A percentile compares a stretch with the other conserved stretches of the same genome.
These are phyloP conservation scores for Perkinsus olseni DNA, from an alignment of 169 alveolate genomes.

Conservation along the genomic window DNA sequence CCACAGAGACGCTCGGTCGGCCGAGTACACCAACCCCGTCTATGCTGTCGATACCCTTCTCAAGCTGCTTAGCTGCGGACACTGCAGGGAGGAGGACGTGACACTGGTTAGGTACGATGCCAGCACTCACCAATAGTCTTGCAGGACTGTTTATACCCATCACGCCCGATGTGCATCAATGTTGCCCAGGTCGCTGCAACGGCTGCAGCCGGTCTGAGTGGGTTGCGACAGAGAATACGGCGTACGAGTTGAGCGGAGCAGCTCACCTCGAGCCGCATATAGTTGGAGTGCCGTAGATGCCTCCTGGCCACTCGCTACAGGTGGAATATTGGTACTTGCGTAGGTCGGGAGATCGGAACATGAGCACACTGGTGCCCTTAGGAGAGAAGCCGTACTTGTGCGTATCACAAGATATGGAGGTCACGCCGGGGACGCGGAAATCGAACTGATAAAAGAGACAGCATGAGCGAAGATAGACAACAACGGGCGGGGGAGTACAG, in stretches of 20 bases:
- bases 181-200: constrained; percentile 51
- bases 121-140: background rate
- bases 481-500: no score
- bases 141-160: background rate
- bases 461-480: no score
- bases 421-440: constrained; percentile 65
- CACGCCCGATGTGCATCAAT: constrained; percentile 22
- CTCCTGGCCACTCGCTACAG: constrained; percentile 62
- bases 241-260: background rate
- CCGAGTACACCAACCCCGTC: background rate
- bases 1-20: background rate
- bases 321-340: constrained; percentile 46
- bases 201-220: constrained; percentile 37
- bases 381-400: constrained; percentile 75
- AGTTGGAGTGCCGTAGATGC: constrained; percentile 59
- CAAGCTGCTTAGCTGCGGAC: background rate
- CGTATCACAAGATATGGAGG: constrained; percentile 69
- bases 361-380: constrained; percentile 61
- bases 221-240: background rate
- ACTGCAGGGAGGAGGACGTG: background rate
- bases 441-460: constrained; percentile 36
- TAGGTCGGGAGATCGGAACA: constrained; percentile 50
- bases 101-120: background rate
- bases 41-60: background rate
- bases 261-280: constrained; percentile 36